A percentile compares a stretch with the other conserved stretches of the same genome.
These are phyloP conservation scores for Epichloe elymi DNA, from an alignment of 2,329 filamentous ascomycete genomes.

Conservation along the genomic window DNA sequence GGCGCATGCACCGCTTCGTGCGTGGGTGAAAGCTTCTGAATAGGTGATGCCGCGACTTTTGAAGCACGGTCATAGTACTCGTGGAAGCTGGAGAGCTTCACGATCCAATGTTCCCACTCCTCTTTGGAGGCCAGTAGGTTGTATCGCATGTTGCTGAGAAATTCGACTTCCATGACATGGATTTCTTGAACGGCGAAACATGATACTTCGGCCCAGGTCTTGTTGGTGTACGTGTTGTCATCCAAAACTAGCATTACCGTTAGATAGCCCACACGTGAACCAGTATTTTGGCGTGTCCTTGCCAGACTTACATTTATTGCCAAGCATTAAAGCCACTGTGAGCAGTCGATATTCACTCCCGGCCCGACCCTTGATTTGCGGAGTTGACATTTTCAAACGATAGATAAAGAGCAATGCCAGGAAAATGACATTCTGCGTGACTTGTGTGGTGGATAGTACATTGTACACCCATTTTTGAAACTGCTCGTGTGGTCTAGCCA, in stretches of 20 bases:
- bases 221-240: constrained; percentile 98
- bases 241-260: constrained; percentile 57
- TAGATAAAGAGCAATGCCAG: constrained; percentile 88
- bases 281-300: neutral
- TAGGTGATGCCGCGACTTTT: constrained; percentile 26
- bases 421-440: constrained; percentile 89
- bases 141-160: constrained; percentile 96
- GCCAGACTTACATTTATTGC: constrained; percentile 70
- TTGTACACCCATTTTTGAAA: constrained; percentile 92
- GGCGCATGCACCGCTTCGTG: constrained; percentile 29
- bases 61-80: constrained; percentile 67
- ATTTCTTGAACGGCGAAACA: constrained; percentile 89
- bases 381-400: constrained; percentile 79
- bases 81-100: constrained; percentile 68
- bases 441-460: constrained; percentile 85
- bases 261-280: neutral
- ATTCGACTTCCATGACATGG: constrained; percentile 99
- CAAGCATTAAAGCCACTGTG: constrained; percentile 92
- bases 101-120: constrained; percentile 81
- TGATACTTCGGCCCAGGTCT: constrained; percentile 97
- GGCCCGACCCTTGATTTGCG: constrained; percentile 74
- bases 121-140: constrained; percentile 74
- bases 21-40: constrained; percentile 28
- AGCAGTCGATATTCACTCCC: constrained; percentile 89
- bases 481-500: constrained; percentile 63